These are phyloP conservation scores for Fusarium musae DNA, from an alignment of 2,329 filamentous ascomycete species.

Conservation along the genomic window DNA sequence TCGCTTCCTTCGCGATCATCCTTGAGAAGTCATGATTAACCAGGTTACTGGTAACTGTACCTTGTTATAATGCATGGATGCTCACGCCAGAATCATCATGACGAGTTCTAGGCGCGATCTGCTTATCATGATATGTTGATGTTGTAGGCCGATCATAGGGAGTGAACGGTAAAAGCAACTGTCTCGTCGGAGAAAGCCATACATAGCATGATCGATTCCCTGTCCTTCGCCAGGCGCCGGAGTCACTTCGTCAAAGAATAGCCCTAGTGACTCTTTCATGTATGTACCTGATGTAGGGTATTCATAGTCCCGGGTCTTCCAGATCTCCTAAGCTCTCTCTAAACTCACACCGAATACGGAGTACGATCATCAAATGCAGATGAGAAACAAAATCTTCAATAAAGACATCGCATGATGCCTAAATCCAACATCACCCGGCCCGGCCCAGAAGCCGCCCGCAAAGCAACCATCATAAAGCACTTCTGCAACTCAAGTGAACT, in stretches of 20 bases:
- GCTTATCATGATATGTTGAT: neutral
- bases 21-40: neutral
- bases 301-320: neutral
- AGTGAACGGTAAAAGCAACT: neutral
- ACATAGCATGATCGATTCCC: conserved; percentile 1
- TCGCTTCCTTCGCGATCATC: conserved; percentile 7
- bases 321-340: neutral
- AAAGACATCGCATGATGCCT: conserved; percentile 5
- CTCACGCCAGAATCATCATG: neutral
- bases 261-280: neutral
- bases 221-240: neutral
- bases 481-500: conserved; percentile 9
- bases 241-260: neutral
- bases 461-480: neutral
- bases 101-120: neutral
- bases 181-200: neutral
- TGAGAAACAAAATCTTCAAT: neutral
- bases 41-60: neutral
- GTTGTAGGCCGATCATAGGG: neutral
- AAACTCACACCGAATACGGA: neutral
- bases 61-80: neutral
- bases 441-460: conserved; percentile 2
- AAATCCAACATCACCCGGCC: neutral
- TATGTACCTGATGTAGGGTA: neutral
- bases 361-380: neutral